These are phyloP conservation scores for Sclerotinia minor DNA, from an alignment of 2,329 filamentous ascomycete species.

Conservation along the genomic window DNA sequence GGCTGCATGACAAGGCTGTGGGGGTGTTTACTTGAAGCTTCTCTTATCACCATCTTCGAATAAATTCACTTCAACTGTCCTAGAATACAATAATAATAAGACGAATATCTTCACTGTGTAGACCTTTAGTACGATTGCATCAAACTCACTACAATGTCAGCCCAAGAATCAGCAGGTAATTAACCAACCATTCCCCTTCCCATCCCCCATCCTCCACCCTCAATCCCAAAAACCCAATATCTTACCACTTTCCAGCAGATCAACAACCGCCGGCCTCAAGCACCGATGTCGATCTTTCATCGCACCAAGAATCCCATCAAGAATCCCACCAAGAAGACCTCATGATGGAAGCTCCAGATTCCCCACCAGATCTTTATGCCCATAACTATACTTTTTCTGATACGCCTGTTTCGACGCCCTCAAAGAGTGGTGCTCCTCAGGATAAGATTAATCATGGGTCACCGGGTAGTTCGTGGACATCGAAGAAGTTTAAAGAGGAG, in stretches of 20 bases:
- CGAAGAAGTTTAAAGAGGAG: slow-evolving; percentile 58
- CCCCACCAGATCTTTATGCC: slow-evolving; percentile 30
- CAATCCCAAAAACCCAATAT: slow-evolving; percentile 1
- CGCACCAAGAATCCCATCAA: not conserved
- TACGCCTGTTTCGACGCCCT: slow-evolving; percentile 16
- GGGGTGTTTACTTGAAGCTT: slow-evolving; percentile 9
- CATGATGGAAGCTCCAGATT: slow-evolving; percentile 38
- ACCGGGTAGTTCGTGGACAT: slow-evolving; percentile 55
- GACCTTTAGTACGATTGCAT: not conserved
- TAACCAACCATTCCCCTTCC: not conserved
- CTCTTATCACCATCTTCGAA: not conserved
- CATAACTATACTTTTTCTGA: not conserved
- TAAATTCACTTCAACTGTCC: not conserved
- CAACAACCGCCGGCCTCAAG: not conserved
- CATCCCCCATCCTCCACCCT: not conserved
- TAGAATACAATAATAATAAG: not conserved
- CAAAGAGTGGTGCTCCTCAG: slow-evolving; percentile 19
- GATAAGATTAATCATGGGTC: slow-evolving; percentile 40
- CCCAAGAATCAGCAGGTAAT: slow-evolving; percentile 17
- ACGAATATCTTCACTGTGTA: not conserved
- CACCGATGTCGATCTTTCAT: not conserved
- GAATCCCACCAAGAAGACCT: slow-evolving; percentile 24
- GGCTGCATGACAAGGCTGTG: slow-evolving; percentile 10
- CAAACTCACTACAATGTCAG: slow-evolving; percentile 11
- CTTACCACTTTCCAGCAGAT: slow-evolving; percentile 7